A percentile compares a stretch with the other conserved stretches of the same genome.
Conservation (phyloP, 2,329 filamentous ascomycete genomes). For the Neofusicoccum kwambonambiense region DNA sequence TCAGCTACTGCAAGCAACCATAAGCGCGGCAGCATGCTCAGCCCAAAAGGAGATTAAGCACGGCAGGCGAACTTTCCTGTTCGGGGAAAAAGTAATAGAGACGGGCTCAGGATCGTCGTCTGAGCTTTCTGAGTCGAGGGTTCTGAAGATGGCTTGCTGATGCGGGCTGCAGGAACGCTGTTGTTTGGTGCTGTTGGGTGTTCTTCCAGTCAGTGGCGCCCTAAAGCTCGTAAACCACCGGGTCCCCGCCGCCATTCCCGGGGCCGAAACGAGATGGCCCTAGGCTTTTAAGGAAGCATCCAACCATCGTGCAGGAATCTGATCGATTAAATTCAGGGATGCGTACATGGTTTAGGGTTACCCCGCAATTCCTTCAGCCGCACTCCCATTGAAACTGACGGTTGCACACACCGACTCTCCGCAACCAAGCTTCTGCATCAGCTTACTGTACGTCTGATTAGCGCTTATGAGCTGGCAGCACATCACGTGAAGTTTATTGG, state of each 20-base stretch:
- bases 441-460: neutral
- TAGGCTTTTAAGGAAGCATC: neutral
- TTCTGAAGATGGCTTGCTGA: neutral
- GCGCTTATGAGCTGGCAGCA: neutral
- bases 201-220: neutral
- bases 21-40: neutral
- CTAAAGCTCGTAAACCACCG: neutral
- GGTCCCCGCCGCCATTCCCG: constrained; percentile 8
- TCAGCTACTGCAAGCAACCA: neutral
- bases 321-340: neutral
- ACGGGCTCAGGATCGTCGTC: neutral
- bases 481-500: neutral
- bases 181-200: neutral
- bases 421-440: neutral
- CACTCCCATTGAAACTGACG: neutral
- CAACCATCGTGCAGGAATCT: neutral
- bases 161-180: neutral
- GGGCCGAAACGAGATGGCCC: neutral
- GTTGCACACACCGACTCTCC: neutral
- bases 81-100: neutral
- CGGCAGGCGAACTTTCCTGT: neutral
- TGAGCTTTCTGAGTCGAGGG: neutral
- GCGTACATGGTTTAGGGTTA: neutral
- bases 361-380: constrained; percentile 1
- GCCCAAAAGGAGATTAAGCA: neutral